Evolutionary conservation across 1,284 basidiomycete genomes (phyloP).

Genomic region (Microbotryum intermedium): DNA sequence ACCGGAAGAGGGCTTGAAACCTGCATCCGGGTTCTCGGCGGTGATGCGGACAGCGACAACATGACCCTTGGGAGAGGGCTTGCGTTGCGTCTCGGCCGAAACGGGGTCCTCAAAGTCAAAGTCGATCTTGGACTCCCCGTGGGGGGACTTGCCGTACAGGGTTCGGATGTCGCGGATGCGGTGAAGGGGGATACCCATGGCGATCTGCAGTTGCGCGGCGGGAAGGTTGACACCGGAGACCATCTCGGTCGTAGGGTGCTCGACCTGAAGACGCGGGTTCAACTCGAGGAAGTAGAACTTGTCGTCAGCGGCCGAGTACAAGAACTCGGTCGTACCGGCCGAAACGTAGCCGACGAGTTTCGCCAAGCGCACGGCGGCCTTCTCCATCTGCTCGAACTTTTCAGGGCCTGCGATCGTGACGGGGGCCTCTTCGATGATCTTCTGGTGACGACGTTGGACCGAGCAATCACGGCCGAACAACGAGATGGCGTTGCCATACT

Average conservation of each 20-base stretch:
- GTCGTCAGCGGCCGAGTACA: conserved; percentile 90
- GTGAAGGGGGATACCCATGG: conserved; percentile 97
- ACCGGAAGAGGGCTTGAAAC: conserved; percentile 99
- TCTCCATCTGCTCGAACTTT: conserved; percentile 95
- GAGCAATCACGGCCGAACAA: conserved; percentile 99
- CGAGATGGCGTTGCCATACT: conserved; percentile 98
- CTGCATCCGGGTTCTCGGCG: conserved; percentile 97
- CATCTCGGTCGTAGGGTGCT: conserved; percentile 99
- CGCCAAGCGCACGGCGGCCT: conserved; percentile 90
- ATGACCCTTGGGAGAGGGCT: conserved; percentile 93
- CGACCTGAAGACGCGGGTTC: conserved; percentile 98
- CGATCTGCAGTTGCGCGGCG: conserved; percentile 91
- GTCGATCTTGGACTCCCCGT: conserved; percentile 83
- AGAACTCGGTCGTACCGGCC: conserved; percentile 88
- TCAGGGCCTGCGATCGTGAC: conserved; percentile 90
- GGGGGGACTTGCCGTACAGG: conserved; percentile 86
- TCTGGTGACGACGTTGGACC: conserved; percentile 98
- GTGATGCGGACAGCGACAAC: conserved; percentile 99
- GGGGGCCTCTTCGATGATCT: conserved; percentile 99
- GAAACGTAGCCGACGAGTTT: conserved; percentile 99
- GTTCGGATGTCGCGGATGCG: conserved; percentile 93
- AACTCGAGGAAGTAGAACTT: conserved; percentile 97
- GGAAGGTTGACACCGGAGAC: conserved; percentile 97
- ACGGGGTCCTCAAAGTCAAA: conserved; percentile 90
- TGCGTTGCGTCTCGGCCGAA: conserved; percentile 78